These are phyloP conservation scores for Buddleja alternifolia DNA, from an alignment of 257 asterid genomes.

Conservation along the genomic window DNA sequence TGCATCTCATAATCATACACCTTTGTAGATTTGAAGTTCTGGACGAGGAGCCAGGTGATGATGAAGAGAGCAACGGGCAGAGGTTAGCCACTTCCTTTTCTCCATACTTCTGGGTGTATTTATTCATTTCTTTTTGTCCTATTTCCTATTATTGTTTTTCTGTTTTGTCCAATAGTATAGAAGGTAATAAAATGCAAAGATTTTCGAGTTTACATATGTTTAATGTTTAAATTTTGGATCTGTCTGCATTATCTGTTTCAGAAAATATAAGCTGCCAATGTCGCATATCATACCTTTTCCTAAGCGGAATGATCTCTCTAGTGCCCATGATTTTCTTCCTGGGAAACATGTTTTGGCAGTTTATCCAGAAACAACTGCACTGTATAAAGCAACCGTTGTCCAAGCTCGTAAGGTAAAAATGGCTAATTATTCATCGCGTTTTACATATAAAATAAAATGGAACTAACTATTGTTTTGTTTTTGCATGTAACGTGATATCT, in stretches of 20 bases:
- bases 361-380: conserved; percentile 94
- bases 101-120: background rate
- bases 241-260: conserved; percentile 27
- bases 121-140: background rate
- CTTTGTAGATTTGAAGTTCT: conserved; percentile 81
- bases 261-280: conserved; percentile 92
- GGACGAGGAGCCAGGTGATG: conserved; percentile 98
- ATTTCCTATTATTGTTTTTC: background rate
- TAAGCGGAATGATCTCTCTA: conserved; percentile 68
- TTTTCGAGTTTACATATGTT: background rate
- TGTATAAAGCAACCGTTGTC: conserved; percentile 94
- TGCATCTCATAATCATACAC: conserved; percentile 19
- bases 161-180: no score
- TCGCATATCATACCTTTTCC: conserved; percentile 94
- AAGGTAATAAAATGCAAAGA: no score
- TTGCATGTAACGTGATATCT: conserved; percentile 35
- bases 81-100: conserved; percentile 47
- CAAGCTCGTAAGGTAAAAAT: conserved; percentile 78
- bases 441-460: conserved; percentile 18
- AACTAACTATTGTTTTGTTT: conserved; percentile 41
- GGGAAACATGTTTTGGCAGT: conserved; percentile 94
- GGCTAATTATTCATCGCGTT: conserved; percentile 7
- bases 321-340: conserved; percentile 72
- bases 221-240: background rate
- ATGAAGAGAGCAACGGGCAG: conserved; percentile 92